These are phyloP conservation scores for Pisolithus microcarpus DNA, from an alignment of 768 basidiomycete species.

Conservation along the genomic window DNA sequence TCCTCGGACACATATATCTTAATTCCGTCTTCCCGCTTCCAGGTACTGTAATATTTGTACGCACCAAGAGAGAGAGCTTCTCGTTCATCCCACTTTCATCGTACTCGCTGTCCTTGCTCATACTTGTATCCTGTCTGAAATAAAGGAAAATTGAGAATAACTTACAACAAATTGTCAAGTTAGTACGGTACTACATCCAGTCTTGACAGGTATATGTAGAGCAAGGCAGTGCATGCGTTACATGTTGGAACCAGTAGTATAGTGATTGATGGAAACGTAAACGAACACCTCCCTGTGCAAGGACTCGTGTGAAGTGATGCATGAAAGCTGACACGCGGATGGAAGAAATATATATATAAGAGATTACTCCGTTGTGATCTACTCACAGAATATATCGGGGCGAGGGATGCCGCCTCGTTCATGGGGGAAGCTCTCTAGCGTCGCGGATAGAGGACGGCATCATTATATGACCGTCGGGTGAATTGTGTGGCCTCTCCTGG, in stretches of 20 bases:
- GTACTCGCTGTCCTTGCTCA: not conserved
- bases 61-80: no score
- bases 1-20: not conserved
- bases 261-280: not conserved
- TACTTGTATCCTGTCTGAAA: not conserved
- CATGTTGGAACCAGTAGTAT: no score
- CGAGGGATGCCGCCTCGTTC: not conserved
- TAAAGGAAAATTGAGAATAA: constrained; percentile 5
- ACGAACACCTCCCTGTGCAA: not conserved
- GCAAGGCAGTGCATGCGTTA: not conserved
- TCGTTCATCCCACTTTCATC: not conserved
- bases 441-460: not conserved
- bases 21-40: not conserved
- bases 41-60: no score
- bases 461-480: not conserved
- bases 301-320: not conserved
- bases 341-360: constrained; percentile 21
- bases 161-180: constrained; percentile 11
- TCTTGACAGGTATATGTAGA: constrained; percentile 18
- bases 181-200: constrained; percentile 19
- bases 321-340: constrained; percentile 1
- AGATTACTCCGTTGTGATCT: constrained; percentile 12
- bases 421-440: not conserved
- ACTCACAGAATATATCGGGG: not conserved
- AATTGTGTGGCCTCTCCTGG: not conserved